Evolutionary conservation across 1,139 yeast genomes (phyloP).

Genomic region (Ogataea hybrid): DNA sequence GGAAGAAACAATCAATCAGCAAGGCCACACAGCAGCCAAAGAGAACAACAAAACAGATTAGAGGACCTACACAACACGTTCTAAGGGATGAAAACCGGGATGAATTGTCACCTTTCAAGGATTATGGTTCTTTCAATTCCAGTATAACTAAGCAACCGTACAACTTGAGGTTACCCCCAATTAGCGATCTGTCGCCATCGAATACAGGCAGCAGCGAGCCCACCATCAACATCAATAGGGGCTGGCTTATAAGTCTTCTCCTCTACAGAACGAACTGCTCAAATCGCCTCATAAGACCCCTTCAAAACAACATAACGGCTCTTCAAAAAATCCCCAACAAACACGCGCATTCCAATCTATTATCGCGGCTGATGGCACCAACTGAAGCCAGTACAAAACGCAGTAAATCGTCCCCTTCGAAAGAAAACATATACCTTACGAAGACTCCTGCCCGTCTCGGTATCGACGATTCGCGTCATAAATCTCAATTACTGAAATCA

Average conservation of each 20-base stretch:
- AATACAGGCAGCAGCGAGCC: constrained; percentile 26
- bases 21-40: constrained; percentile 16
- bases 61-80: constrained; percentile 1
- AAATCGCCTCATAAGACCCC: background rate
- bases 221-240: constrained; percentile 27
- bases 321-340: constrained; percentile 1
- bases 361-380: constrained; percentile 35
- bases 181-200: constrained; percentile 15
- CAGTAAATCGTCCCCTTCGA: constrained; percentile 11
- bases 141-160: constrained; percentile 13
- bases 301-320: background rate
- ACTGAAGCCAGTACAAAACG: constrained; percentile 35
- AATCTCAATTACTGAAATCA: constrained; percentile 9
- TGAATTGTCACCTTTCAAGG: constrained; percentile 23
- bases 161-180: constrained; percentile 21
- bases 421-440: constrained; percentile 5
- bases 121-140: constrained; percentile 4
- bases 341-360: constrained; percentile 11
- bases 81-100: constrained; percentile 11
- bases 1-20: constrained; percentile 25
- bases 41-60: constrained; percentile 2
- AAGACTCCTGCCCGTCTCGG: constrained; percentile 11
- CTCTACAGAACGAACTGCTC: constrained; percentile 3
- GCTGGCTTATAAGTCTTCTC: constrained; percentile 12
- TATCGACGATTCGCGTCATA: constrained; percentile 7